Conservation (phyloP, 371 early-diverging fungal species). For the Apophysomyces variabilis region DNA sequence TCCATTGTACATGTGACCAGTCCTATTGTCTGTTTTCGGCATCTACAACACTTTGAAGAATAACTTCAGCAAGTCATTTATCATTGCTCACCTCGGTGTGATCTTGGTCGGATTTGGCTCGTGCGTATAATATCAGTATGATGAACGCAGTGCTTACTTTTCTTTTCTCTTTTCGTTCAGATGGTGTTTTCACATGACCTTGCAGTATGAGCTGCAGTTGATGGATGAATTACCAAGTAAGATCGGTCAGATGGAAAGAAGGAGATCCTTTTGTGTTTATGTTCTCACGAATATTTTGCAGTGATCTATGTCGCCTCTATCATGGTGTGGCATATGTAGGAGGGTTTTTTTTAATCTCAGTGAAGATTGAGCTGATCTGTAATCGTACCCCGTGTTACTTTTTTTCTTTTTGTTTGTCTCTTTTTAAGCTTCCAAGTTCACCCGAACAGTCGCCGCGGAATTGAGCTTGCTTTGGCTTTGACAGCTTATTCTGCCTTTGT, state of each 20-base stretch:
- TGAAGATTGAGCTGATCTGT: background rate
- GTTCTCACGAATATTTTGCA: slow-evolving; percentile 14
- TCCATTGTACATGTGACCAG: slow-evolving; percentile 17
- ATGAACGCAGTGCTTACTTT: background rate
- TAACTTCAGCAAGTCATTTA: slow-evolving; percentile 54
- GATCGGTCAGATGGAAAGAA: no score
- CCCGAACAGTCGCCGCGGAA: slow-evolving; percentile 39
- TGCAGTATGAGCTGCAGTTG: slow-evolving; percentile 78
- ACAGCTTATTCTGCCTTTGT: slow-evolving; percentile 58
- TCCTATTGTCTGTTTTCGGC: slow-evolving; percentile 56
- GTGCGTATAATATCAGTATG: slow-evolving; percentile 25
- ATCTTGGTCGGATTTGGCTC: slow-evolving; percentile 73
- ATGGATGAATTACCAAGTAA: slow-evolving; percentile 71
- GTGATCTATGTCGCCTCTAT: slow-evolving; percentile 61
- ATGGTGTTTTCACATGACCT: slow-evolving; percentile 82
- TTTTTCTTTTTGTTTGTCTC: slow-evolving; percentile 44
- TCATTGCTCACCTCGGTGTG: slow-evolving; percentile 62
- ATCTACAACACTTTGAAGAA: slow-evolving; percentile 54
- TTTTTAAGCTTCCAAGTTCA: slow-evolving; percentile 53
- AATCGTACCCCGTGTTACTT: slow-evolving; percentile 18
- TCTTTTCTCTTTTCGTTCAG: slow-evolving; percentile 28
- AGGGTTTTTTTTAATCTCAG: slow-evolving; percentile 9
- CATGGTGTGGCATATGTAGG: slow-evolving; percentile 51
- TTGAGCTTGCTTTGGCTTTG: slow-evolving; percentile 45
- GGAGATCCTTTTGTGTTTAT: slow-evolving; percentile 26